Evolutionary conservation across 331 rosid species (phyloP), one percentile per base, ranked within the genome.

Genomic region (Saraca asoca): DNA sequence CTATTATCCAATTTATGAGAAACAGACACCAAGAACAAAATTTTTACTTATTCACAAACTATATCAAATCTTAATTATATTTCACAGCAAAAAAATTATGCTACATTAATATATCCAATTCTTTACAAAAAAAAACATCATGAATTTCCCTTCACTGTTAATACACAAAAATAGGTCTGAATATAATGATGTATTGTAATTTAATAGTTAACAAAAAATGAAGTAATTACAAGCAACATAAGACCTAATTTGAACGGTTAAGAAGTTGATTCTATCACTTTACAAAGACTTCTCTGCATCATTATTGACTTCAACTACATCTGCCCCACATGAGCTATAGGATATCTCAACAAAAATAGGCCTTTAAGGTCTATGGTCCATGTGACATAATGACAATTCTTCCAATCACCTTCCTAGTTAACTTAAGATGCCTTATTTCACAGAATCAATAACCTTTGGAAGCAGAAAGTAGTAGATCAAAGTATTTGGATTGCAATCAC

Each of bases 401-500:
- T 48, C 12, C 18, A 72, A 62, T 67, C 50, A 13, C 50, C 31
- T 15, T 52, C 63, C 62, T 29, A 29, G 37, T 68, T 49, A 63
- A 12, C 72, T 54, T 58, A 45, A 20, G 51, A 75, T 18, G 73
- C 12, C 58, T 51, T 58, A 50, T 46, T 39, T 51, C 43, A 76
- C 12, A 59, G 68, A 76, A 71, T 66, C 7, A 39, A 43, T 7
- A 16, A 35, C 60, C 51, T 37, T 62, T 19, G 42, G 58, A 71
- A 71, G 59, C 60, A 41, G 35, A 20, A 58, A 15, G 46, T 44
- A 63, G 49, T 54, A 62, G 64, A 46, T 58, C 55, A 73, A 59
- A 13, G 57, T 50, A 15, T 19, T 70, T 20, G 35, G 69, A 68
- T 71, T 58, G 46, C 71, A 80, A 68, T 56, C 15, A 70, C 85